Evolutionary conservation across 176 grass and related monocot genomes (phyloP).

Genomic region (Poa annua): DNA sequence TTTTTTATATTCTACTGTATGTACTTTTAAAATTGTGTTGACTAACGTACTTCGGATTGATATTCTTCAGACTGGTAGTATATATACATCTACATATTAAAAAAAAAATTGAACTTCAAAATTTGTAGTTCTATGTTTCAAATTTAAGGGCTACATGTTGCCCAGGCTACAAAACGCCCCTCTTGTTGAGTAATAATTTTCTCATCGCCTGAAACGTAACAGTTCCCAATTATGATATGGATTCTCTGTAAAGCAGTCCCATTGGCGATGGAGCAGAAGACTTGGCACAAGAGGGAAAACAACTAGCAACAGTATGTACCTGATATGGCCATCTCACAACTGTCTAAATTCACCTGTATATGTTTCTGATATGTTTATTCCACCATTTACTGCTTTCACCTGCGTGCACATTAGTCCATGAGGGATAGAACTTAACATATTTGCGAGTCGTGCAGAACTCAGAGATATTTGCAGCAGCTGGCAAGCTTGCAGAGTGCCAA

Average conservation of each 20-base stretch:
- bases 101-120: no score
- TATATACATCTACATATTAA: no score
- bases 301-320: slow-evolving; percentile 58
- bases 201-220: neutral
- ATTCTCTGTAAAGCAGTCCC: slow-evolving; percentile 38
- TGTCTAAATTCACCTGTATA: neutral
- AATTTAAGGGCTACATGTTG: no score
- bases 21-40: neutral
- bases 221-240: neutral
- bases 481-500: slow-evolving; percentile 80
- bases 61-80: no score
- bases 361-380: neutral
- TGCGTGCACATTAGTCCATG: neutral
- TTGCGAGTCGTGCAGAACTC: slow-evolving; percentile 48
- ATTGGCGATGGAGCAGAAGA: slow-evolving; percentile 43
- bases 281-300: slow-evolving; percentile 42
- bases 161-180: no score
- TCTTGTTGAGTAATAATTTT: neutral
- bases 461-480: slow-evolving; percentile 52
- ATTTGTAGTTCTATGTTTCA: no score
- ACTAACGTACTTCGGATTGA: neutral
- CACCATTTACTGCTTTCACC: neutral
- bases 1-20: neutral
- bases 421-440: neutral
- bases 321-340: neutral